Evolutionary conservation across 768 basidiomycete species (phyloP).

Genomic region (Tricholoma matsutake): DNA sequence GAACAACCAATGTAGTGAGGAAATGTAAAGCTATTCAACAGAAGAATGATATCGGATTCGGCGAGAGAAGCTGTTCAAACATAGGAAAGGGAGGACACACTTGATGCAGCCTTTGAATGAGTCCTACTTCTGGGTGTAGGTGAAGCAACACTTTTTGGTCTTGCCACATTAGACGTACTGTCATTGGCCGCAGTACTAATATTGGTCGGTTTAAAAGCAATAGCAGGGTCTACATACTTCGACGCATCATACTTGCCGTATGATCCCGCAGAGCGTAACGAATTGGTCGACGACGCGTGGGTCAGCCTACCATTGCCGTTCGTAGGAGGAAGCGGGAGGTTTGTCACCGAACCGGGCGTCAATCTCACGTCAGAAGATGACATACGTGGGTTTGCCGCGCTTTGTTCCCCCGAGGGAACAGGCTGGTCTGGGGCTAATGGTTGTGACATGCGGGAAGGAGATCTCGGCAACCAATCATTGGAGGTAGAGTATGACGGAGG

Average conservation of each 20-base stretch:
- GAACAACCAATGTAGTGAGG: neutral
- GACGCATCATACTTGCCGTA: slow-evolving; percentile 26
- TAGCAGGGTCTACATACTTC: slow-evolving; percentile 34
- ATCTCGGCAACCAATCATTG: neutral
- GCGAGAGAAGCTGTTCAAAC: neutral
- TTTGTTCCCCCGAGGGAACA: neutral
- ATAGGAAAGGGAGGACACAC: slow-evolving; percentile 9
- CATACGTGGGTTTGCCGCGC: neutral
- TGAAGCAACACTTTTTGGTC: neutral
- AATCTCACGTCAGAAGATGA: neutral
- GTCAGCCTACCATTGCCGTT: slow-evolving; percentile 9
- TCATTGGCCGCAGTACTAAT: neutral
- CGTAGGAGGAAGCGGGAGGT: neutral
- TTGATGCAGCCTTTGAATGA: slow-evolving; percentile 7
- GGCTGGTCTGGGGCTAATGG: neutral
- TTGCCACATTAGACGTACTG: neutral
- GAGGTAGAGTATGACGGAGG: neutral
- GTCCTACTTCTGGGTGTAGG: neutral
- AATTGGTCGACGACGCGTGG: slow-evolving; percentile 26
- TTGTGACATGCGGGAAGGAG: neutral
- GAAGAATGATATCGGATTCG: neutral
- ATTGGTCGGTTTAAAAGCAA: slow-evolving; percentile 19
- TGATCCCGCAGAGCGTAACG: slow-evolving; percentile 27
- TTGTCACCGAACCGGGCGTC: neutral
- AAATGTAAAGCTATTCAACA: neutral